phyloP scores from a whole-genome alignment of 495 filamentous ascomycete species.

The Apiosordaria backusii region DNA sequence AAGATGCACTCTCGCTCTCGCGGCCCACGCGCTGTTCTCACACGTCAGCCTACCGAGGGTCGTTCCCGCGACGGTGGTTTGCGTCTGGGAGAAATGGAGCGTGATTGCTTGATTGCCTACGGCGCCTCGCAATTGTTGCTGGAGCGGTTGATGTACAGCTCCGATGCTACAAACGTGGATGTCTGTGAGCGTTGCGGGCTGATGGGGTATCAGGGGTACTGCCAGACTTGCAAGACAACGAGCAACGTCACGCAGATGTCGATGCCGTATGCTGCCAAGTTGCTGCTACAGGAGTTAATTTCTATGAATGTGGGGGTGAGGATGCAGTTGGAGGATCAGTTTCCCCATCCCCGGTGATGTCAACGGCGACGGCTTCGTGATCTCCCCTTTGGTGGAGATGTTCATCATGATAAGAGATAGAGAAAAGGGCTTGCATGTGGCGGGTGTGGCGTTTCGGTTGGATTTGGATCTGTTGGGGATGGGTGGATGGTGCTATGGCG shows the following conservation, averaged over 20 bases:
- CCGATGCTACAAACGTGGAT: conserved; percentile 84
- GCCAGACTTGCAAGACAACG: conserved; percentile 80
- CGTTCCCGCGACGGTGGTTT: conserved; percentile 88
- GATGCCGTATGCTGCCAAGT: conserved; percentile 98
- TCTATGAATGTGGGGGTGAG: conserved; percentile 95
- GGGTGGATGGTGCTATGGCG: not conserved
- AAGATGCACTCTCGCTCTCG: conserved; percentile 97
- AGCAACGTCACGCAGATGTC: conserved; percentile 80
- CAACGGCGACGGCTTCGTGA: not conserved
- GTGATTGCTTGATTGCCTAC: conserved; percentile 95
- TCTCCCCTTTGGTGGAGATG: not conserved
- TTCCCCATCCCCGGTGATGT: conserved; percentile 52
- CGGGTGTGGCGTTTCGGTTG: not conserved
- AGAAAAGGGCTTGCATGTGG: not conserved
- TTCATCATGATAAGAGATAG: not conserved
- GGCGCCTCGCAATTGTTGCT: conserved; percentile 88
- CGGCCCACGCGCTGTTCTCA: conserved; percentile 86
- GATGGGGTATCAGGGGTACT: conserved; percentile 93
- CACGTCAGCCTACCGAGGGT: conserved; percentile 94
- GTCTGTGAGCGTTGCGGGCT: conserved; percentile 89
- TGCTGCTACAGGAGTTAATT: conserved; percentile 91
- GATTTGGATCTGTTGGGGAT: not conserved
- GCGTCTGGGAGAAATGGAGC: conserved; percentile 97
- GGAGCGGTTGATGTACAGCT: conserved; percentile 90
- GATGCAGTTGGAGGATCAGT: conserved; percentile 86